These are phyloP conservation scores for Globisporangium takayamanum DNA, from an alignment of 352 stramenopile genomes.

Conservation along the genomic window DNA sequence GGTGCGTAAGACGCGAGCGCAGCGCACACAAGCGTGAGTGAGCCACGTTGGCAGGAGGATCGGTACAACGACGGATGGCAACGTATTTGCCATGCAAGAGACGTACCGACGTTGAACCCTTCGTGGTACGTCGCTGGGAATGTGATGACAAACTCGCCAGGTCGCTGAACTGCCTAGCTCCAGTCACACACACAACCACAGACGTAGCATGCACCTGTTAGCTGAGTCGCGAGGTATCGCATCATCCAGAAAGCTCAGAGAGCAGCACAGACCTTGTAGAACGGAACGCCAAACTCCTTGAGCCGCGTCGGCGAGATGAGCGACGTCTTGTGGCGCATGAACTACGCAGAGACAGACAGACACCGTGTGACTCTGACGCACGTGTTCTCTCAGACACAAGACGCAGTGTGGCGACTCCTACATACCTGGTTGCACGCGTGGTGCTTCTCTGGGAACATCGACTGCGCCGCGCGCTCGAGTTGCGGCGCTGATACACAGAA, in stretches of 20 bases:
- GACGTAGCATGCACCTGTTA: neutral
- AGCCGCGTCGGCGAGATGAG: slow-evolving; percentile 83
- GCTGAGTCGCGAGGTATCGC: neutral
- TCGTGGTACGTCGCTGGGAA: slow-evolving; percentile 87
- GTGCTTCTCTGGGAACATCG: slow-evolving; percentile 86
- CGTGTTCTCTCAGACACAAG: too few relatives aligned
- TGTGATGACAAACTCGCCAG: slow-evolving; percentile 91
- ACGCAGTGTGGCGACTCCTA: too few relatives aligned
- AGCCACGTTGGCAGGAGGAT: neutral
- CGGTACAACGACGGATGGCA: neutral
- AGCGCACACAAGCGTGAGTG: neutral
- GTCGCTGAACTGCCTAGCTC: slow-evolving; percentile 60
- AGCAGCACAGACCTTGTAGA: slow-evolving; percentile 35
- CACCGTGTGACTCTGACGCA: neutral
- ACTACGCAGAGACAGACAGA: slow-evolving; percentile 28
- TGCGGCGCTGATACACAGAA: slow-evolving; percentile 25
- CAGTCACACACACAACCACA: neutral
- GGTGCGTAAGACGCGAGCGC: neutral
- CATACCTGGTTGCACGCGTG: slow-evolving; percentile 65
- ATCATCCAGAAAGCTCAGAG: neutral
- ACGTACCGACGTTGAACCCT: slow-evolving; percentile 84
- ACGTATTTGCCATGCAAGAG: slow-evolving; percentile 18
- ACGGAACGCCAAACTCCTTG: slow-evolving; percentile 79
- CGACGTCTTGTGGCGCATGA: slow-evolving; percentile 92
- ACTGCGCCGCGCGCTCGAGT: slow-evolving; percentile 80